Base-by-base conservation (phyloP, 306 rosid species). In the Alnus rubra region DNA sequence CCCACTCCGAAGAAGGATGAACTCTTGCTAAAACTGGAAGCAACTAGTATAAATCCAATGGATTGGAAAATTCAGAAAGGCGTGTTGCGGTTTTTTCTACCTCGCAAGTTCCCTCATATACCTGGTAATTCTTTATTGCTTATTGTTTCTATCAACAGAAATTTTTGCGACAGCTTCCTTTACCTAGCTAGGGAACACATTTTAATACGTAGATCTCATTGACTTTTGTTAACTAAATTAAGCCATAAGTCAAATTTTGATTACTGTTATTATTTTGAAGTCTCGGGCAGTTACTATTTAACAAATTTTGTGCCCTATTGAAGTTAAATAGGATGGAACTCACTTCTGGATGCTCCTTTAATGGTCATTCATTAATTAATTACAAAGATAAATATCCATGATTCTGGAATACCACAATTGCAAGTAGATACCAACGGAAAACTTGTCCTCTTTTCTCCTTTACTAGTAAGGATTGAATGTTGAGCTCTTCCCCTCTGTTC, bases 11-110 rank as follows among this genome's bases (percentile, higher is more conserved):
- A 84, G 63, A 91, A 90, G 68, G 87, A 85, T 83, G 97, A 90
- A 76, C 19, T 90, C 35, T 84, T 94, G 84, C 69, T 92, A 28
- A 94, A 92, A 86, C 13, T 90, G 82, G 97, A 94, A 84, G 98
- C 96, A 52, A 83, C 87, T 74, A 80, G 89, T 77, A 49, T 94
- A 45, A 92, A 94, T 78, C 96, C 97, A 16, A 39, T 88, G 72
- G 96, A 92, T 84, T 92, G 94, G 93, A 90, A 86, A 87, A 76
- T 94, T 75, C 97, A 94, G 79, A 94, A 86, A 77, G 91, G 97
- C 70, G 55, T 77, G 74, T 0, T 83, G 59, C 44, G 93, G 75
- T 94, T 89, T 15, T 1, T 94, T 77, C 52, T 84, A 2, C 98
- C 98, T 48, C 76, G 62, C 54, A 88, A 78, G 54, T 90, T 92